These are phyloP conservation scores for Amanita rimosa DNA, from an alignment of 768 basidiomycete species.

Conservation along the genomic window DNA sequence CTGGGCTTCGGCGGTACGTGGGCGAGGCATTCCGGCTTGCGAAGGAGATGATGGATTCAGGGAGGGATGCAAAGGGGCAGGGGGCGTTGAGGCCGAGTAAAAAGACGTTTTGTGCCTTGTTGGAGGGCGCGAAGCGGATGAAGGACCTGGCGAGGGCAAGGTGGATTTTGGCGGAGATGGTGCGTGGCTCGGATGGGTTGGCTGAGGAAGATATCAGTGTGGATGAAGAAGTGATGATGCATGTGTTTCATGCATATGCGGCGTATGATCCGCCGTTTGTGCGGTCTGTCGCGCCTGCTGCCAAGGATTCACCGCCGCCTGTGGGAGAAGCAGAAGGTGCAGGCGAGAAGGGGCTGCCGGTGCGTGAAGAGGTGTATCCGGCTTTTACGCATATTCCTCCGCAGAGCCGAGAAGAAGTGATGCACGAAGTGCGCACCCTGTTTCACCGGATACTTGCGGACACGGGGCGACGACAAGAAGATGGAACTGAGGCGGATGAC, in stretches of 20 bases:
- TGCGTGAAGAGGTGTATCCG: slow-evolving; percentile 12
- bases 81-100: slow-evolving; percentile 48
- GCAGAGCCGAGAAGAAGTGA: slow-evolving; percentile 59
- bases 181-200: too few species aligned
- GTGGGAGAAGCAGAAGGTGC: background rate
- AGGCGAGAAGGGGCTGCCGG: background rate
- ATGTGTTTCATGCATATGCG: slow-evolving; percentile 83
- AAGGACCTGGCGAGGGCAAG: slow-evolving; percentile 76
- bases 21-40: slow-evolving; percentile 78
- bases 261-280: slow-evolving; percentile 65
- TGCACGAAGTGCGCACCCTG: slow-evolving; percentile 57
- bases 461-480: background rate
- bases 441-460: slow-evolving; percentile 51
- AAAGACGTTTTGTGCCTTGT: slow-evolving; percentile 68
- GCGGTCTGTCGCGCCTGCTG: slow-evolving; percentile 34
- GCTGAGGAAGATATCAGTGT: slow-evolving; percentile 23
- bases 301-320: slow-evolving; percentile 12
- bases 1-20: slow-evolving; percentile 51
- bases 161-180: slow-evolving; percentile 88
- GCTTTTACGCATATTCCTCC: slow-evolving; percentile 52
- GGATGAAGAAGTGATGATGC: slow-evolving; percentile 66
- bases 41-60: slow-evolving; percentile 74
- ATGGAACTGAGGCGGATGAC: background rate
- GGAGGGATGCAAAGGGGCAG: slow-evolving; percentile 53
- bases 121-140: slow-evolving; percentile 81